A percentile compares a stretch with the other conserved stretches of the same genome.
Conservation (phyloP, 768 basidiomycete species). For the Psilocybe cyanescens region DNA sequence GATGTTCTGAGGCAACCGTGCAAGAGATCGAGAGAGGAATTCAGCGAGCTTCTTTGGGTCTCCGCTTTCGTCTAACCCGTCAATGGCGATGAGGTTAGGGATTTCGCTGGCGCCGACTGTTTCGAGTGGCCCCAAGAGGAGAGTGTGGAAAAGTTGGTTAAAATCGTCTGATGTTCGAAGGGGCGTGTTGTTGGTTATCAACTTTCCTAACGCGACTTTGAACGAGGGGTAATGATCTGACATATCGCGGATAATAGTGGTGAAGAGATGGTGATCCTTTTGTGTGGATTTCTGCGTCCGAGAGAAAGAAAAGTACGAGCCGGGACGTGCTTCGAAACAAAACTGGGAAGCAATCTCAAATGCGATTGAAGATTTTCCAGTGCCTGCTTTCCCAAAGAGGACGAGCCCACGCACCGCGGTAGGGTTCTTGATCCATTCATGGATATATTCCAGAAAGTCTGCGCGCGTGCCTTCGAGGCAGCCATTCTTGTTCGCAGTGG, state of each 20-base stretch:
- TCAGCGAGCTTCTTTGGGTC: background rate
- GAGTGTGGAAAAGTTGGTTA: background rate
- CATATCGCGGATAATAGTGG: constrained; percentile 5
- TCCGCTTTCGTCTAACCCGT: constrained; percentile 2
- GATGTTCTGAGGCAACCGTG: background rate
- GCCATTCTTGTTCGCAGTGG: background rate
- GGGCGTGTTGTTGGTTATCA: background rate
- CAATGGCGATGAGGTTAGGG: background rate
- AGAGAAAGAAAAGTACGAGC: background rate
- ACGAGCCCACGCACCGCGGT: background rate
- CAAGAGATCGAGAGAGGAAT: background rate
- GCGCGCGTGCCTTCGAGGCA: background rate
- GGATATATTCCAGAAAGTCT: constrained; percentile 5
- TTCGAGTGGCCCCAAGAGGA: background rate
- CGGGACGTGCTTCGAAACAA: background rate
- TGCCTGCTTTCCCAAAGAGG: constrained; percentile 1
- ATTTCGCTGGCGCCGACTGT: background rate
- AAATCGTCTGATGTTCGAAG: background rate
- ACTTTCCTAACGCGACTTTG: background rate
- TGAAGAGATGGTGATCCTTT: background rate
- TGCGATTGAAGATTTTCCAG: constrained; percentile 5
- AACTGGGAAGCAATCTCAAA: background rate
- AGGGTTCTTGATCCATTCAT: background rate
- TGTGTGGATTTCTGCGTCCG: background rate
- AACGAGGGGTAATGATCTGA: constrained; percentile 1